Evolutionary conservation across 176 grass and related monocot species (phyloP), one percentile per base, ranked within the genome.

Genomic region (Oryza australiensis): DNA sequence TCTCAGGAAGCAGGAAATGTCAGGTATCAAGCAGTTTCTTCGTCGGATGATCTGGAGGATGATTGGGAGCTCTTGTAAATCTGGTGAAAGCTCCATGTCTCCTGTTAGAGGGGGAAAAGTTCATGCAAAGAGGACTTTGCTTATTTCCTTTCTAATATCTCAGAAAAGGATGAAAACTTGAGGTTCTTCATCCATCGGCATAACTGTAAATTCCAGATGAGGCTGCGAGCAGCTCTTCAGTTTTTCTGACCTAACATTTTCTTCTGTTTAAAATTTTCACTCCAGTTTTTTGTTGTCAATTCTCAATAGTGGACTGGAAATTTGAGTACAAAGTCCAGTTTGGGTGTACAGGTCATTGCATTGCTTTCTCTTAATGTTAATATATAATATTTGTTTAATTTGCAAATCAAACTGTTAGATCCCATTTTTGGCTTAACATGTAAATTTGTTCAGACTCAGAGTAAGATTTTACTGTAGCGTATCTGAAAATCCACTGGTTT

Each of bases 11-110:
- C 11, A 33, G 62, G 16, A 68, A 26, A 82, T 48, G 12, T 29
- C 41, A 34, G 23, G 7, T 78, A 73, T 38, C 42, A 60, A 68
- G 13, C 37, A 46, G 60, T 73, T 83, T 67, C 67, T 32, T 73
- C 73, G 30, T 35, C 43, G 5, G 62, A 74, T 74, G 79, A 72
- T 62, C 28, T 86, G 9, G 83, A 82, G 7, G 72, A 71, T 34
- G 79, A 73, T 71, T 90, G 88, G 88, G 83, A 89, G 49, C 73
- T 89, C 14, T 7, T 88, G 46, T 84, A 79, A 71, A 84, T 62
- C 26, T 74, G 68, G 26, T 66, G 12, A 12, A 68, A 68, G 63
- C 24, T 55, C 40, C 24, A 27, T 51, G 3, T 26, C 9, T 15
- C 16, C 71, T 3, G 8, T 83, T 8, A 51, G 4, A 15, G 35